These are phyloP conservation scores for Xerophyta viscosa DNA, from an alignment of 106 monocot genomes.

Conservation along the genomic window DNA sequence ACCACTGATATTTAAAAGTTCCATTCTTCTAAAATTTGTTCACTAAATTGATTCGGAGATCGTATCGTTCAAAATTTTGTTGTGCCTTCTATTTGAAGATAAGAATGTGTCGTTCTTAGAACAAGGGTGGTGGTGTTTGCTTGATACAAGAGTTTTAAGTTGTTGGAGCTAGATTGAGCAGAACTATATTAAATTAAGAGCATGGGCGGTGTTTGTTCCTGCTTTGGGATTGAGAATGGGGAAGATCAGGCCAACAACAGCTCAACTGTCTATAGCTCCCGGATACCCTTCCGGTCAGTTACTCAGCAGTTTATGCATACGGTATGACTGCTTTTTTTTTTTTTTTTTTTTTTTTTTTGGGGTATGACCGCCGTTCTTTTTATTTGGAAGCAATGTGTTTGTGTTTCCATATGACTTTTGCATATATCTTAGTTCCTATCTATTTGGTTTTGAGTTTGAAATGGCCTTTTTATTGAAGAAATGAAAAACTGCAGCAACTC, in stretches of 20 bases:
- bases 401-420: background rate
- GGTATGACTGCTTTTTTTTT: conserved; percentile 20
- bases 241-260: background rate
- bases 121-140: background rate
- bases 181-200: background rate
- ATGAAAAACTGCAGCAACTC: no score
- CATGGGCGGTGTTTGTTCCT: conserved; percentile 23
- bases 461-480: no score
- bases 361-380: background rate
- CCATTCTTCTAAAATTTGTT: no score
- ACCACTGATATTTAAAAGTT: no score
- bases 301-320: conserved; percentile 20
- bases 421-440: background rate
- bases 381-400: background rate
- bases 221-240: conserved; percentile 11
- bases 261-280: conserved; percentile 17
- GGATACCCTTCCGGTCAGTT: conserved; percentile 39
- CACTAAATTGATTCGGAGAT: no score
- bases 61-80: no score
- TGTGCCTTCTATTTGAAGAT: background rate
- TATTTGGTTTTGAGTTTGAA: background rate
- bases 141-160: background rate
- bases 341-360: background rate
- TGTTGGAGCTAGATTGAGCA: background rate
- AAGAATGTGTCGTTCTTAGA: background rate